These are phyloP conservation scores for Collariella sp. DNA, from an alignment of 495 filamentous ascomycete genomes.

Conservation along the genomic window DNA sequence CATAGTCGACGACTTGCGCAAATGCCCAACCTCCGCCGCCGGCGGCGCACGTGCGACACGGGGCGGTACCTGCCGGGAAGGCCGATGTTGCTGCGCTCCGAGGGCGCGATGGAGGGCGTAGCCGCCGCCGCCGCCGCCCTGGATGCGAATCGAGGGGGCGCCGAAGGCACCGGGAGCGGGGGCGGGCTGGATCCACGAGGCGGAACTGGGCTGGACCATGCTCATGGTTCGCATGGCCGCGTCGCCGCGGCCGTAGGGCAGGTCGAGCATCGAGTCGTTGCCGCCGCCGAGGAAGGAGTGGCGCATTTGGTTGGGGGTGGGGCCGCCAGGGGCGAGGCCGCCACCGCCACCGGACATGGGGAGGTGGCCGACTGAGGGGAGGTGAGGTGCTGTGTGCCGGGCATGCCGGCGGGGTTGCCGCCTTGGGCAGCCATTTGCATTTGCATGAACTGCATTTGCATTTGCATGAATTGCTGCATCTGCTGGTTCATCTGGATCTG, in stretches of 20 bases:
- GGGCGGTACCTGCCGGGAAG: constrained; percentile 87
- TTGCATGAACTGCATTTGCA: constrained; percentile 87
- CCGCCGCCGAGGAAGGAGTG: constrained; percentile 38
- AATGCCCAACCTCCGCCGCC: constrained; percentile 16
- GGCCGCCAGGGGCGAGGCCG: constrained; percentile 18
- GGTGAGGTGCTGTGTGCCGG: neutral
- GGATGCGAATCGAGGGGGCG: constrained; percentile 40
- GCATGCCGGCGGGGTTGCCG: constrained; percentile 23
- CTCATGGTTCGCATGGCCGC: constrained; percentile 58
- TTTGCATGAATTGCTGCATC: constrained; percentile 84
- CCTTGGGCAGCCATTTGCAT: constrained; percentile 40
- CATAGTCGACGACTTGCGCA: constrained; percentile 43
- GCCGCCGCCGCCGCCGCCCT: constrained; percentile 47
- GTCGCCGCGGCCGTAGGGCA: constrained; percentile 29
- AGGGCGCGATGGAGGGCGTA: constrained; percentile 71
- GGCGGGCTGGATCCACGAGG: constrained; percentile 40
- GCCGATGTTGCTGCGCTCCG: constrained; percentile 88
- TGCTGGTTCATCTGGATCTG: constrained; percentile 80
- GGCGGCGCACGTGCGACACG: constrained; percentile 51
- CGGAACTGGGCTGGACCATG: constrained; percentile 65
- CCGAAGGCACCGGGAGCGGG: constrained; percentile 31
- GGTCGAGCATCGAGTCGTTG: constrained; percentile 30
- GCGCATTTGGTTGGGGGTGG: constrained; percentile 27
- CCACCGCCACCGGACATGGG: constrained; percentile 4
- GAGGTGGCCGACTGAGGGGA: constrained; percentile 15